These are phyloP conservation scores for Nemania bipapillata DNA, from an alignment of 2,329 filamentous ascomycete species.

Conservation along the genomic window DNA sequence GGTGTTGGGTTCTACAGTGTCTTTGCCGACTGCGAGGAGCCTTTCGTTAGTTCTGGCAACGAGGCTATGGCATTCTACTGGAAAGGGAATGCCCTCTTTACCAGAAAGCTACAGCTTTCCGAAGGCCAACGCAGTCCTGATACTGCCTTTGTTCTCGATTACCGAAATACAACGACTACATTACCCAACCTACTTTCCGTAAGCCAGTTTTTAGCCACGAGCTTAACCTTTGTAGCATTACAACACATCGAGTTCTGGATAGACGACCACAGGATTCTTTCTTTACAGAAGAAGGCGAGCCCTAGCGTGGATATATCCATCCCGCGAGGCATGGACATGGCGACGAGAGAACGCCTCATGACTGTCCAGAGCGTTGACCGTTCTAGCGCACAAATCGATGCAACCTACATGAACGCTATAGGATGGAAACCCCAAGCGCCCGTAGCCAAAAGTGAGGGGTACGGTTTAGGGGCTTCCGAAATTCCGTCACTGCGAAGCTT, in stretches of 20 bases:
- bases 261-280: constrained; percentile 84
- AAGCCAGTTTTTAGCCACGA: constrained; percentile 91
- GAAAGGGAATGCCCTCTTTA: constrained; percentile 98
- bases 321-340: constrained; percentile 81
- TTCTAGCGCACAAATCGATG: constrained; percentile 91
- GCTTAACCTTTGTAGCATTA: constrained; percentile 92
- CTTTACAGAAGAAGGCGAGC: constrained; percentile 84
- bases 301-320: constrained; percentile 77
- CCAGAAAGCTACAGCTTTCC: constrained; percentile 81
- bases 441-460: constrained; percentile 60
- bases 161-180: constrained; percentile 86
- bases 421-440: constrained; percentile 77
- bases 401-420: constrained; percentile 85
- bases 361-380: constrained; percentile 81
- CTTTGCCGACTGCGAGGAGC: constrained; percentile 97
- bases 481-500: constrained; percentile 77
- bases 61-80: constrained; percentile 99
- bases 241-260: constrained; percentile 89
- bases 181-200: constrained; percentile 86
- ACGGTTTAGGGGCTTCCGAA: constrained; percentile 61
- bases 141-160: constrained; percentile 95
- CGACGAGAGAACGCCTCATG: constrained; percentile 89
- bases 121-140: constrained; percentile 72
- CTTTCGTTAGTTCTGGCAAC: constrained; percentile 91
- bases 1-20: constrained; percentile 99